These are phyloP conservation scores for Fusarium luffae DNA, from an alignment of 2,329 filamentous ascomycete species.

Conservation along the genomic window DNA sequence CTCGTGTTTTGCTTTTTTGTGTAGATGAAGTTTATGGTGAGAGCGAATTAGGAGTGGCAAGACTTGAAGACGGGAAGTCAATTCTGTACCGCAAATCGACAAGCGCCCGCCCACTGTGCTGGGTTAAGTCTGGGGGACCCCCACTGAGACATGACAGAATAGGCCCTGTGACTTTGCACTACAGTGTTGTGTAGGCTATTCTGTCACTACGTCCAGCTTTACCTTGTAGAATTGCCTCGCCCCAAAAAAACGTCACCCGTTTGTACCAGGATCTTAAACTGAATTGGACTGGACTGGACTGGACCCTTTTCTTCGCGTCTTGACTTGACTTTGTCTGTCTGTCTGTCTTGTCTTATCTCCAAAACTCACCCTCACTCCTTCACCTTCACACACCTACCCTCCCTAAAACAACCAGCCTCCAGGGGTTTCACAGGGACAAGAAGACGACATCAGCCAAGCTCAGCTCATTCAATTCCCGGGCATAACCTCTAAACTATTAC, in stretches of 20 bases:
- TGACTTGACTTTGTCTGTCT: not conserved
- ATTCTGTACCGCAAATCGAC: conserved; percentile 28
- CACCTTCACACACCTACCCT: not conserved
- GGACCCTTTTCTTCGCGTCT: conserved; percentile 9
- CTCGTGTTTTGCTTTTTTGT: not conserved
- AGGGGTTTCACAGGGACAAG: not conserved
- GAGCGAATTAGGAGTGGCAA: conserved; percentile 12
- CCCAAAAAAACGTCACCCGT: conserved; percentile 24
- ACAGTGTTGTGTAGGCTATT: not conserved
- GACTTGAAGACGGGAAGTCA: not conserved
- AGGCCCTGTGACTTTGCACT: no score
- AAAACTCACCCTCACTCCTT: not conserved
- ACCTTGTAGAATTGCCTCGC: conserved; percentile 19
- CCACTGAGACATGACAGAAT: conserved; percentile 20
- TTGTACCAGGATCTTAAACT: not conserved
- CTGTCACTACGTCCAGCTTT: not conserved
- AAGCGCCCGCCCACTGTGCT: conserved; percentile 37
- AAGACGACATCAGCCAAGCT: conserved; percentile 1
- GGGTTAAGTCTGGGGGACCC: conserved; percentile 33
- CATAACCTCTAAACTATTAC: not conserved
- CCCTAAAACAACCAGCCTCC: not conserved
- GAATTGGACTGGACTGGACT: not conserved
- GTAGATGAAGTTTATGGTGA: conserved; percentile 1
- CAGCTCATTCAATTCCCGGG: not conserved
- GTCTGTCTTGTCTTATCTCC: not conserved